Base-by-base conservation (phyloP, 2,329 filamentous ascomycete species). In the Colletotrichum eremochloae region DNA sequence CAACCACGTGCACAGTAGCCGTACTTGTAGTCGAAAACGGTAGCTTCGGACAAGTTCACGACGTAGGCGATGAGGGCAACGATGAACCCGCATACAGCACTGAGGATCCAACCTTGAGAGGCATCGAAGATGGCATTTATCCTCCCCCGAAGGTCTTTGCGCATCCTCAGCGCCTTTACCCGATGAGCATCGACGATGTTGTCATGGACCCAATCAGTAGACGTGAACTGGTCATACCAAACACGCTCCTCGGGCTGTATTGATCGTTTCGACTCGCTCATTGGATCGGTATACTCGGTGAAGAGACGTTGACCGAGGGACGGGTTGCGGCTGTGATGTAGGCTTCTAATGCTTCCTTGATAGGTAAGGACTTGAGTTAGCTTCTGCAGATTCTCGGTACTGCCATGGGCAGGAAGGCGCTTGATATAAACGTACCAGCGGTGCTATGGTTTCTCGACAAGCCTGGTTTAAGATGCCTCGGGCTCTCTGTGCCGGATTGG, bases 201-300 rank as follows among this genome's bases (percentile, higher is more conserved):
- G 82, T 99, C 96, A 80, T 97, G 96, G 0, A 99, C 95, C 96
- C 96, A 99, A 81, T 99, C 96, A 67, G 94, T 98, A 8, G 94
- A 97, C 7, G 95, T 97, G 79, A 97, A 97, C 82, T 99, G 96
- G 84, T 99, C 96, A 83, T 98, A 98, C 96, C 96, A 98, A 12
- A 97, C 93, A 72, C 96, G 91, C 76, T 98, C 95, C 78, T 98
- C 94, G 63, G 92, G 85, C 76, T 90, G 92, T 12, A 93, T 82
- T 5, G 90, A 91, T 44, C 86, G 84, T 77, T 91, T 93, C 61
- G 91, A 91, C 74, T 92, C 90, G 73, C 86, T 81, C 82, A 92
- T 84, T 73, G 87, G 87, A 40, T 88, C 86, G 76, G 86, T 88
- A 74, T 86, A 84, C 77, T 88, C 91, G 70, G 83, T 88, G 71